A percentile compares a stretch with the other conserved stretches of the same genome.
Evolutionary conservation across 768 basidiomycete genomes (phyloP).

Genomic region (Pleurotus citrinopileatus): DNA sequence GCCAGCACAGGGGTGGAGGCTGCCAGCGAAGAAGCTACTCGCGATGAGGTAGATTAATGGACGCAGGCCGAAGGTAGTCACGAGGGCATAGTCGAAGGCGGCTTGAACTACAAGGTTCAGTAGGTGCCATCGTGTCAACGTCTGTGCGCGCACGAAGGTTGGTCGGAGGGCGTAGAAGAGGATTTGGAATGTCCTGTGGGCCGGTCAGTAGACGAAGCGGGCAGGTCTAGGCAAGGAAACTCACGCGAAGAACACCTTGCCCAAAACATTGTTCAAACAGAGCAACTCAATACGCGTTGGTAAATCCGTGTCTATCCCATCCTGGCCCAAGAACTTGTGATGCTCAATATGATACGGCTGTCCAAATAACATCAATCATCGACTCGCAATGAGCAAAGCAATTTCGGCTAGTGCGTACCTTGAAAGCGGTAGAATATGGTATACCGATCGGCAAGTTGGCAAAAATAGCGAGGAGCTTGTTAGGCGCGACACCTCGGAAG

Average conservation of each 20-base stretch:
- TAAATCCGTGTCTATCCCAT: conserved; percentile 94
- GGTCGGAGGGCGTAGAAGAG: conserved; percentile 97
- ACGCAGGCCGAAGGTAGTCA: conserved; percentile 36
- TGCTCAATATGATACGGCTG: conserved; percentile 94
- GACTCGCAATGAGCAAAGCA: not conserved
- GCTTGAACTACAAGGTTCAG: conserved; percentile 74
- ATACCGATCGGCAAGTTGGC: conserved; percentile 93
- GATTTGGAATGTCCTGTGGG: conserved; percentile 90
- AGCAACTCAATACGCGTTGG: conserved; percentile 85
- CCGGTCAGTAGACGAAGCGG: not conserved
- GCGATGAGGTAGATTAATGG: conserved; percentile 81
- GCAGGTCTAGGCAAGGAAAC: conserved; percentile 24
- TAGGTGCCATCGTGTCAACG: conserved; percentile 79
- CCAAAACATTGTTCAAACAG: conserved; percentile 90
- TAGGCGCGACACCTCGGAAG: conserved; percentile 76
- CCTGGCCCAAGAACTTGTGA: conserved; percentile 93
- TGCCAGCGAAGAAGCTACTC: conserved; percentile 95
- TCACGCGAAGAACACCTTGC: conserved; percentile 97
- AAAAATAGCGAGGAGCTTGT: conserved; percentile 86
- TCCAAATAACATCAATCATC: conserved; percentile 1
- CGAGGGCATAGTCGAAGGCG: conserved; percentile 67
- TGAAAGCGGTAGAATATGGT: conserved; percentile 95
- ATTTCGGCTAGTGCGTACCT: conserved; percentile 42
- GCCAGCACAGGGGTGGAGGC: conserved; percentile 91
- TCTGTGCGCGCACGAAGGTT: conserved; percentile 85